Evolutionary conservation across 1,139 yeast species (phyloP).

Genomic region (Taphrina sp.): DNA sequence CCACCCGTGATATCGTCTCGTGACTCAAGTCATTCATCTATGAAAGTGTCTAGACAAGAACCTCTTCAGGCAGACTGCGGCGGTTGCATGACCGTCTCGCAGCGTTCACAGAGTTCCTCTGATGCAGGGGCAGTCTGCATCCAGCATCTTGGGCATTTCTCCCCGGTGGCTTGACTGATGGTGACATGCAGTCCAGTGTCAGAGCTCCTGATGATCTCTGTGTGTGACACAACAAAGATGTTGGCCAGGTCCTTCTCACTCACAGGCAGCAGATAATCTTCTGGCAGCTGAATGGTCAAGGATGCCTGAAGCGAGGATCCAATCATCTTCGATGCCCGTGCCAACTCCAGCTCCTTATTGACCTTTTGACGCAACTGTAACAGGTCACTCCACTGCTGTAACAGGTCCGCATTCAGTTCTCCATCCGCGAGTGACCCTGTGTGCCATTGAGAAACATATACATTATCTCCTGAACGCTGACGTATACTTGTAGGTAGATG

Average conservation of each 20-base stretch:
- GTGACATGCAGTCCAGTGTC: slow-evolving; percentile 37
- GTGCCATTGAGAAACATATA: slow-evolving; percentile 45
- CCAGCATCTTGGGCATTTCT: slow-evolving; percentile 95
- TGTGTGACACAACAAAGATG: slow-evolving; percentile 65
- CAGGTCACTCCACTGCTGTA: slow-evolving; percentile 49
- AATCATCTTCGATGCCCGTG: slow-evolving; percentile 52
- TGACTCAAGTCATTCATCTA: no score
- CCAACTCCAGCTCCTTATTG: slow-evolving; percentile 52
- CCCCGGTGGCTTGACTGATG: slow-evolving; percentile 42
- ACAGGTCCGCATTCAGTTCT: slow-evolving; percentile 46
- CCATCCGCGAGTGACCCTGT: slow-evolving; percentile 45
- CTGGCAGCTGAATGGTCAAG: slow-evolving; percentile 40
- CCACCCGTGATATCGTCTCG: no score
- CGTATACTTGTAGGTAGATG: slow-evolving; percentile 49
- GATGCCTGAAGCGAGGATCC: slow-evolving; percentile 67
- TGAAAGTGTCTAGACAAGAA: no score
- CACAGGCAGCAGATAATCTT: background rate
- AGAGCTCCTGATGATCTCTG: slow-evolving; percentile 44
- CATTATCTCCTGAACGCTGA: slow-evolving; percentile 35
- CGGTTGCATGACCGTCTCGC: slow-evolving; percentile 50
- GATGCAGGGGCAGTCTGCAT: slow-evolving; percentile 58
- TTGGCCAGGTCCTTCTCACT: slow-evolving; percentile 47
- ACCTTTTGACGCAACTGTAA: slow-evolving; percentile 44
- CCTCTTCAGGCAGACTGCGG: background rate
- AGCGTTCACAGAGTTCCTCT: slow-evolving; percentile 63